Evolutionary conservation across 768 basidiomycete species (phyloP), one percentile per base, ranked within the genome.

Genomic region (Leccinum rimulosum): DNA sequence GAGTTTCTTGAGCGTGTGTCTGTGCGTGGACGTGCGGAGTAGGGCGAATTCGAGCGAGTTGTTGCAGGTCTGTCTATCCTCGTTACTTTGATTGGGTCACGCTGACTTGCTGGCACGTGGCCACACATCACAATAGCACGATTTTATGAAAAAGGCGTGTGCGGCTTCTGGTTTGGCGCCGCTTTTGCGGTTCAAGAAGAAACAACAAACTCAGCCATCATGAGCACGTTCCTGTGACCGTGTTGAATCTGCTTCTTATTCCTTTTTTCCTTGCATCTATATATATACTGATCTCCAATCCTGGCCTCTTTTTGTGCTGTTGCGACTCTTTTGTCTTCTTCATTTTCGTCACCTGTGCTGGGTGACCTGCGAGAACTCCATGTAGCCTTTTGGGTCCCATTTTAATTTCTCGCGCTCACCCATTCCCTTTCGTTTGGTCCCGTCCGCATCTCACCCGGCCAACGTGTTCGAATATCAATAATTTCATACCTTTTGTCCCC

Each of bases 1-100:
- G 80, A 86, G 87, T 66, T 99, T 98, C 79, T 77, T 99, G 67
- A 95, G 94, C 56, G 95, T 97, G n/a, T 98, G 97, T 76, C 73
- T 98, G 19, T 98, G 96, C 68, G 97, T 98, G 28, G 97, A 99
- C 73, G 96, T 98, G 52, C 83, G 86, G 67, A 95, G 93, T 69
- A 81, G 96, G 43, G 95, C 95, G 52, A 96, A 92, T 4, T 93
- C 91, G 59, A 84, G 83, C 61, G 93, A 95, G 77, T 73, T 95
- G 61, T 76, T 96, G 3, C 85, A 89, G 76, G 93, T 95, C 63
- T 48, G 89, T 78, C 17, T 9, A 3, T 4, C 1, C 31, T 6
- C 10, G 3, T n/a, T 5, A 12, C 30, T 8, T n/a, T 5, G 12
- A 17, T 4, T 25, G 43, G 7, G 12, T 35, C 36, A 7, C n/a